Evolutionary conservation across 805 yeast genomes (phyloP), one percentile per base, ranked within the genome.

Genomic region (Metschnikowia borealis): DNA sequence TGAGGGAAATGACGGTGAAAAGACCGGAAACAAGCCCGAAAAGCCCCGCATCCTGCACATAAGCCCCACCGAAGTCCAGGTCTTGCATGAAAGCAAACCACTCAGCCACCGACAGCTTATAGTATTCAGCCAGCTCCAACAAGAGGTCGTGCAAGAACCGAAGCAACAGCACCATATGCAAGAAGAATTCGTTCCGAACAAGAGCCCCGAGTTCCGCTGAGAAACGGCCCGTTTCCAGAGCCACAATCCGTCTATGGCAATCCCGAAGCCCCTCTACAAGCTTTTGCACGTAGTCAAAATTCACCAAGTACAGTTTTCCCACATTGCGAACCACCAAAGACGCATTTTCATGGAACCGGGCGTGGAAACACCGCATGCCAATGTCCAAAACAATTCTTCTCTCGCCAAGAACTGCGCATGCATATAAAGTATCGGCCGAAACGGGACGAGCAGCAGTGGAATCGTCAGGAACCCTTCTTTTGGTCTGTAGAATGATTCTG

Each of bases 81-180:
- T 63, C 54, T 10, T 70, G 62, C 78, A 82, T 71, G 10, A 82
- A 63, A 5, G 66, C 57, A 57, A 85, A 84, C 94, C 94, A 87
- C 8, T 66, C 58, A 1, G 62, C 44, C 2, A 78, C 69, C 1
- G 58, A 44, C 2, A 67, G 62, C 3, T 67, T 57, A 5, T 67
- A 34, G 17, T 44, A 61, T 3, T 69, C 62, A 14, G 63, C 54
- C 38, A 76, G 74, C 39, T 75, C 67, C 15, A 74, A 57, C 11
- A 78, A 54, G 6, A 75, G 46, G 38, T 78, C 79, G 5, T 69
- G 64, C 18, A 72, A 62, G 8, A 67, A 71, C 55, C 66, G 77
- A 54, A 66, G 64, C 26, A 64, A 61, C 47, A 66, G 78, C 35
- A 59, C 64, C 7, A 66, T 64, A 44, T 64, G 68, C 43, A 66